Evolutionary conservation across 768 basidiomycete genomes (phyloP), one percentile per base, ranked within the genome.

Genomic region (Coprinopsis marcescibilis): DNA sequence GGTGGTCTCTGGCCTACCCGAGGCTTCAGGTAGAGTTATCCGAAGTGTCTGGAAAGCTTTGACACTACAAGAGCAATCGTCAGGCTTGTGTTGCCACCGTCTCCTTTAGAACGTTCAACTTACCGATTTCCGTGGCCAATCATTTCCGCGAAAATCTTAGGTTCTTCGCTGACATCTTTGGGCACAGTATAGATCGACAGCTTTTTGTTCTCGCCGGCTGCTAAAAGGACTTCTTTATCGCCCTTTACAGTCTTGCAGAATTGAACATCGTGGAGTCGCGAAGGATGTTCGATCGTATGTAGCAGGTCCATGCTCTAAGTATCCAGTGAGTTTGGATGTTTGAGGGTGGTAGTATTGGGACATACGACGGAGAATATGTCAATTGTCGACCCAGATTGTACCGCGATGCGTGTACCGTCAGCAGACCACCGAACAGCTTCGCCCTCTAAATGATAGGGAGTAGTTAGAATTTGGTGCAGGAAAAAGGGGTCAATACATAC

Each of bases 391-490:
- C 80, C 77, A 2, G 80, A 74, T 53, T 93, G 85, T 3, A 99
- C 86, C 7, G 80, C 81, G 57, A 99, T 92, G 15, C 80, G 69
- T 2, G 77, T 72, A 1, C 95, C 95, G 4, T 77, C 75, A 2
- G 73, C 69, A 3, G 90, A 89, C 85, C 92, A 99, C 23, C 85
- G 77, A 12, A 95, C 90, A n/a, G 87, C 63, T 58, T 99, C 95
- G 0, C 86, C 93, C 72, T 99, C 95, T 91, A 56, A 0, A 39
- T 42, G 12, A 54, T 2, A 11, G 3, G 14, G 15, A 17, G 27
- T 15, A 30, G 26, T n/a, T n/a, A 19, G 36, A 30, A 30, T 2
- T n/a, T 10, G 36, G 23, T 3, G 17, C 5, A 53, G 13, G 19
- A 14, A 8, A 36, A 29, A n/a, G n/a, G n/a, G 14, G 21, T 32